These are phyloP conservation scores for Phaeosphaeria sp. DNA, from an alignment of 2,329 filamentous ascomycete genomes.

Conservation along the genomic window DNA sequence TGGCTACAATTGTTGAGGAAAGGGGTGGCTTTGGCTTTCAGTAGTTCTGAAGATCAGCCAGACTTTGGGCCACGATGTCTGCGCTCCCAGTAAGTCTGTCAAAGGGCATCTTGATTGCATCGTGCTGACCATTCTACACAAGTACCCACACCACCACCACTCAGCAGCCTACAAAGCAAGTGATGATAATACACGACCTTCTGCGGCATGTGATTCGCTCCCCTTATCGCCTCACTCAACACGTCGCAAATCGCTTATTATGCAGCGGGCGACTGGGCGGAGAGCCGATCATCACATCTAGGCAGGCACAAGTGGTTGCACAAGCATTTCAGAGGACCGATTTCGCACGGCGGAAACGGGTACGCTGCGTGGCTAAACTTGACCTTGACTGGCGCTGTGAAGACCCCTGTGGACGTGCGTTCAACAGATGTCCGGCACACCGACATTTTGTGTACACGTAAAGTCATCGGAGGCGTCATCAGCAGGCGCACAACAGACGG, in stretches of 20 bases:
- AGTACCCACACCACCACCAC: background rate
- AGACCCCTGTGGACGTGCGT: constrained; percentile 13
- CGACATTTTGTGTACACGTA: constrained; percentile 17
- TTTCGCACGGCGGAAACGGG: constrained; percentile 1
- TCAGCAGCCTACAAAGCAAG: background rate
- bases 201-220: constrained; percentile 3
- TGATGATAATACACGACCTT: background rate
- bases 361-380: constrained; percentile 1
- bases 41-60: background rate
- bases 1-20: background rate
- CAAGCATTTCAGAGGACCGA: constrained; percentile 7
- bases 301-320: constrained; percentile 14
- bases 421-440: constrained; percentile 19
- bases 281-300: constrained; percentile 23
- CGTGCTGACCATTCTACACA: background rate
- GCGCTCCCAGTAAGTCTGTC: background rate
- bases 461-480: background rate
- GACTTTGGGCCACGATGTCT: background rate
- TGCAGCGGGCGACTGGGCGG: constrained; percentile 15
- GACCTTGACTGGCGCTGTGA: constrained; percentile 4
- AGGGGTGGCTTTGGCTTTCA: background rate
- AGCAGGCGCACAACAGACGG: no score
- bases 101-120: background rate
- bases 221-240: constrained; percentile 15
- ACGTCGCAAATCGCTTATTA: constrained; percentile 7